These are phyloP conservation scores for Pseudozyma thailandica DNA, from an alignment of 1,284 basidiomycete genomes.

Conservation along the genomic window DNA sequence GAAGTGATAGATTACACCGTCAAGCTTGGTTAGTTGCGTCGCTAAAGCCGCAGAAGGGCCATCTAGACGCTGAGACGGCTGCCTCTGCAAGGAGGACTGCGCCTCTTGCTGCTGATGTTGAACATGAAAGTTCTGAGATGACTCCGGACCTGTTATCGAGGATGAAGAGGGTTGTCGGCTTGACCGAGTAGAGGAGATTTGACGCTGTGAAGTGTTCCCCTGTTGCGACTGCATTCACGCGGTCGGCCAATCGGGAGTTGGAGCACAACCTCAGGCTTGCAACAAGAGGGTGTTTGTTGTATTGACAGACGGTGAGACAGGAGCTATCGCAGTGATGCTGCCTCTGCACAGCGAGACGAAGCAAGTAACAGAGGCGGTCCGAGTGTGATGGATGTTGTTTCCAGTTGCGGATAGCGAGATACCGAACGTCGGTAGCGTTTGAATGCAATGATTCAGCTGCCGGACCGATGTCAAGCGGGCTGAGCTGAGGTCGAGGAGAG, in stretches of 20 bases:
- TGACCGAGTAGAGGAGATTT: slow-evolving; percentile 16
- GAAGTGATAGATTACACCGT: slow-evolving; percentile 65
- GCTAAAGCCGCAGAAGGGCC: slow-evolving; percentile 1
- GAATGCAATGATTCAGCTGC: no score
- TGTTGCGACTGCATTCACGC: slow-evolving; percentile 42
- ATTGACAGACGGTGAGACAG: neutral
- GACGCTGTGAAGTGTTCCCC: slow-evolving; percentile 14
- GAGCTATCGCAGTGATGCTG: no score
- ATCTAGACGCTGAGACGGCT: slow-evolving; percentile 14
- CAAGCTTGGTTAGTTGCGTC: slow-evolving; percentile 45
- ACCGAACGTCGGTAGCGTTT: no score
- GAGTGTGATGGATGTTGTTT: no score
- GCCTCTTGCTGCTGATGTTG: slow-evolving; percentile 26
- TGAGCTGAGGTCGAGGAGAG: no score
- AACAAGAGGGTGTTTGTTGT: no score
- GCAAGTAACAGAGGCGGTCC: no score
- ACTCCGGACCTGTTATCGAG: slow-evolving; percentile 17
- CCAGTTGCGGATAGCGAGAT: no score
- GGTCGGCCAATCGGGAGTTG: no score
- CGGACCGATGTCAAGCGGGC: no score
- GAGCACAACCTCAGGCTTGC: no score
- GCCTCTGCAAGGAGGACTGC: slow-evolving; percentile 11
- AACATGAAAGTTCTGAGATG: slow-evolving; percentile 13
- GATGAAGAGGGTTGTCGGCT: slow-evolving; percentile 20
- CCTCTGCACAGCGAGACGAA: no score